Conservation (phyloP, 2,329 filamentous ascomycete genomes). For the Xylaria hypoxylon region DNA sequence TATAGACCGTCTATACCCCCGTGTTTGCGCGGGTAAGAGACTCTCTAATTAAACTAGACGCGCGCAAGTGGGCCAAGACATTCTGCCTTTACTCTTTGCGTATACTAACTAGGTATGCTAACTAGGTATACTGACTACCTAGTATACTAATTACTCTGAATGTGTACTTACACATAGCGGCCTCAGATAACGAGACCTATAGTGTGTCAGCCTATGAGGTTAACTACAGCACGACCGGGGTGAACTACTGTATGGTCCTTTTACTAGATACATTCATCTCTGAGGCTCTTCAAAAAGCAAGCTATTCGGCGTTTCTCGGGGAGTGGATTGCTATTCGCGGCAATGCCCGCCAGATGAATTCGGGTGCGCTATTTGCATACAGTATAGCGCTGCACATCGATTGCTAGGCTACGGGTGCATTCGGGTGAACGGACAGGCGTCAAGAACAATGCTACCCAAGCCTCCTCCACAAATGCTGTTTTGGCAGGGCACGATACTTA, state of each 20-base stretch:
- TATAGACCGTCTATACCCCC: too few relatives aligned
- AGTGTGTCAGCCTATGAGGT: slow-evolving; percentile 6
- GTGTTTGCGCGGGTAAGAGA: slow-evolving; percentile 9
- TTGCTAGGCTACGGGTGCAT: slow-evolving; percentile 18
- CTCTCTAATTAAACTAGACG: slow-evolving; percentile 30
- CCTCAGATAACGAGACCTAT: neutral
- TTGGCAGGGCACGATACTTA: slow-evolving; percentile 7
- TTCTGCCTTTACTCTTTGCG: slow-evolving; percentile 15
- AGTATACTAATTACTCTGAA: slow-evolving; percentile 3
- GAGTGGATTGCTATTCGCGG: slow-evolving; percentile 10
- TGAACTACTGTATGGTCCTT: slow-evolving; percentile 31
- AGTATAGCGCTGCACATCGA: slow-evolving; percentile 8
- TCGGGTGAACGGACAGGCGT: slow-evolving; percentile 19
- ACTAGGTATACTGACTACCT: slow-evolving; percentile 4
- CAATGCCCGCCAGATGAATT: slow-evolving; percentile 18
- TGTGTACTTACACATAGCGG: slow-evolving; percentile 2
- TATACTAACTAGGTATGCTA: slow-evolving; percentile 3
- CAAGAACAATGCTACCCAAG: slow-evolving; percentile 20
- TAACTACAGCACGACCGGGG: slow-evolving; percentile 16
- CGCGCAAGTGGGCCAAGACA: slow-evolving; percentile 19
- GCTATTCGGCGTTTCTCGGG: slow-evolving; percentile 6
- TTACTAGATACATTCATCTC: neutral
- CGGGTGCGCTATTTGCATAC: slow-evolving; percentile 24
- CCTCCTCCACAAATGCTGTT: slow-evolving; percentile 15
- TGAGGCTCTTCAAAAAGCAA: slow-evolving; percentile 13